Evolutionary conservation across 2,329 filamentous ascomycete genomes (phyloP).

Genomic region (Ceratocystis papillata): DNA sequence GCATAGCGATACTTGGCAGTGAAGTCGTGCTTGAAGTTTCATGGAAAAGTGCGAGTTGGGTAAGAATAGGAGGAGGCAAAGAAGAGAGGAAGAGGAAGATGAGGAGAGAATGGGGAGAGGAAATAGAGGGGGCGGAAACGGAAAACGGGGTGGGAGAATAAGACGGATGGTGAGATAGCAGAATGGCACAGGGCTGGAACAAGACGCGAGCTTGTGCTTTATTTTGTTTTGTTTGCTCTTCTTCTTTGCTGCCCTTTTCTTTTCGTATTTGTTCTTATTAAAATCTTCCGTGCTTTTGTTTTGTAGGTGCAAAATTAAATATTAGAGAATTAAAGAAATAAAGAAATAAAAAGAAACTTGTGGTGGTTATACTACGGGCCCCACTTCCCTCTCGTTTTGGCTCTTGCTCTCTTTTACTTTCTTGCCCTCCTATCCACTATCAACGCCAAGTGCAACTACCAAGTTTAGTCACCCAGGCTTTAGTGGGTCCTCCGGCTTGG

Average conservation of each 20-base stretch:
- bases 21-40: neutral
- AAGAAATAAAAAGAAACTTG: neutral
- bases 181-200: neutral
- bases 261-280: neutral
- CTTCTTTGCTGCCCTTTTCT: neutral
- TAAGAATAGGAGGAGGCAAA: neutral
- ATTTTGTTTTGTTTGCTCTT: neutral
- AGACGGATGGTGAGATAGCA: neutral
- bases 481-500: slow-evolving; percentile 14
- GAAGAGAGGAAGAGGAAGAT: neutral
- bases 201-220: neutral
- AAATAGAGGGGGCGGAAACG: slow-evolving; percentile 2
- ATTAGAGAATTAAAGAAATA: too few relatives aligned
- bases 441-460: slow-evolving; percentile 16
- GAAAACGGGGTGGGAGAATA: neutral
- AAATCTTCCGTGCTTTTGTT: neutral
- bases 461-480: slow-evolving; percentile 1
- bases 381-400: neutral
- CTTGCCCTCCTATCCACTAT: slow-evolving; percentile 9
- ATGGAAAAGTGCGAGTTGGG: too few relatives aligned
- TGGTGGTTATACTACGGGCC: neutral
- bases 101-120: neutral
- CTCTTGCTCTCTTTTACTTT: neutral
- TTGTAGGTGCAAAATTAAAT: too few relatives aligned
- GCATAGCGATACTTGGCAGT: slow-evolving; percentile 14